Evolutionary conservation across 2,329 filamentous ascomycete species (phyloP).

Genomic region (Reticulascus tulasneorum): DNA sequence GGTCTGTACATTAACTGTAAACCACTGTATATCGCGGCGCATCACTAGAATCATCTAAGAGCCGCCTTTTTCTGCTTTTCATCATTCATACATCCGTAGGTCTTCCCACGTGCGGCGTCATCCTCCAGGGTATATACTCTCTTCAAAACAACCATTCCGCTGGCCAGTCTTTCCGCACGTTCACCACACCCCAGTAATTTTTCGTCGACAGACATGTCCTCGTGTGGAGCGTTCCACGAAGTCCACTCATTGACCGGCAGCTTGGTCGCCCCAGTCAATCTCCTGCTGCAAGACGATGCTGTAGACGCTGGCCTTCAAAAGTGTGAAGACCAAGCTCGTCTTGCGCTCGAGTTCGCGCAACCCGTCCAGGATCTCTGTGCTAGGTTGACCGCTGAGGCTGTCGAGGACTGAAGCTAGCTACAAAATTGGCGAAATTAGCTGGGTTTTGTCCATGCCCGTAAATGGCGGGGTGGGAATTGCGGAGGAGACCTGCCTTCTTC

Average conservation of each 20-base stretch:
- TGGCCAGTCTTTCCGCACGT: too few species aligned
- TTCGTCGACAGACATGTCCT: too few species aligned
- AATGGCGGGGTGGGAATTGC: neutral
- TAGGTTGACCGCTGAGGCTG: slow-evolving; percentile 64
- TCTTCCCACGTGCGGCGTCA: neutral
- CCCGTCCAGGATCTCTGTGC: slow-evolving; percentile 79
- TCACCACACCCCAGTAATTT: too few species aligned
- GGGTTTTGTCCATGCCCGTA: neutral
- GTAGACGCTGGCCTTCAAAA: slow-evolving; percentile 97
- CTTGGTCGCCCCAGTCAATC: slow-evolving; percentile 66
- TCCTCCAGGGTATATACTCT: neutral
- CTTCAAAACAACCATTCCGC: too few species aligned
- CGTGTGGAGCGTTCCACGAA: too few species aligned
- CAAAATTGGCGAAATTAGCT: neutral
- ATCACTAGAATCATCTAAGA: slow-evolving; percentile 5
- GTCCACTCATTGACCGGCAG: too few species aligned
- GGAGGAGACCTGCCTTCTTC: slow-evolving; percentile 64
- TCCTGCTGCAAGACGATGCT: slow-evolving; percentile 98
- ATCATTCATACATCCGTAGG: too few species aligned
- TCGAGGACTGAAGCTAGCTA: slow-evolving; percentile 59
- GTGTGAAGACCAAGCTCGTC: slow-evolving; percentile 88
- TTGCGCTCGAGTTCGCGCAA: slow-evolving; percentile 87
- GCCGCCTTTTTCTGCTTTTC: neutral
- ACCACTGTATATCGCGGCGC: slow-evolving; percentile 11
- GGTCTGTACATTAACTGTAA: slow-evolving; percentile 55